A percentile compares a stretch with the other conserved stretches of the same genome.
Evolutionary conservation across 345 rosid genomes (phyloP).

Genomic region (Salix koriyanagi): DNA sequence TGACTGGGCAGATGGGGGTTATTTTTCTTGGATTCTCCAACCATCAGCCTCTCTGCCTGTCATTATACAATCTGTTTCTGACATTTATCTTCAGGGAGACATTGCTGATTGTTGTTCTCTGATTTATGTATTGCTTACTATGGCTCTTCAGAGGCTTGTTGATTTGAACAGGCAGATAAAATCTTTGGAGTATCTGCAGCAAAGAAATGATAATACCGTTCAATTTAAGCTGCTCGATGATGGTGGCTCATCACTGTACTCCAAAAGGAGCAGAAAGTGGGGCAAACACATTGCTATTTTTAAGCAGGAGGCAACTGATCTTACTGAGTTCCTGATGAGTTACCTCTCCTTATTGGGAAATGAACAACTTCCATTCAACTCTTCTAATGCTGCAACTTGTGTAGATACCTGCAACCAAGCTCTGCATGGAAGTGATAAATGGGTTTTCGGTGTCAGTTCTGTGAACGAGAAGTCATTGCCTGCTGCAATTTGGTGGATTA

Average conservation of each 20-base stretch:
- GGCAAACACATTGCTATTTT: slow-evolving; percentile 38
- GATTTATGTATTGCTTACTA: slow-evolving; percentile 49
- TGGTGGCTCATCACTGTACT: slow-evolving; percentile 17
- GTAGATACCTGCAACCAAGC: slow-evolving; percentile 18
- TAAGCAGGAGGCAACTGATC: slow-evolving; percentile 69
- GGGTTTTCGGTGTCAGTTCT: slow-evolving; percentile 54
- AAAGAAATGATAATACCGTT: slow-evolving; percentile 35
- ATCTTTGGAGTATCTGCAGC: slow-evolving; percentile 56
- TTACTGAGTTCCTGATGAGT: slow-evolving; percentile 53
- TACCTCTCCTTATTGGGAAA: slow-evolving; percentile 36
- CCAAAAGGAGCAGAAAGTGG: slow-evolving; percentile 40
- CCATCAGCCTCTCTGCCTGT: slow-evolving; percentile 62
- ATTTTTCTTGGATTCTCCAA: slow-evolving; percentile 68
- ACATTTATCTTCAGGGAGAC: slow-evolving; percentile 38
- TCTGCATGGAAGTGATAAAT: slow-evolving; percentile 32
- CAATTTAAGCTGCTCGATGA: slow-evolving; percentile 42
- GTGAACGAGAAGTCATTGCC: slow-evolving; percentile 53
- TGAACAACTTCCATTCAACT: slow-evolving; percentile 24
- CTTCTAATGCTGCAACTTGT: slow-evolving; percentile 16
- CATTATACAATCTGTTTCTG: slow-evolving; percentile 49
- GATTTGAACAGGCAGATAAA: slow-evolving; percentile 78
- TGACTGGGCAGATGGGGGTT: slow-evolving; percentile 57
- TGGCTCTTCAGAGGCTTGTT: slow-evolving; percentile 77
- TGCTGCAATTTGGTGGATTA: slow-evolving; percentile 65
- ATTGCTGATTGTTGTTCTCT: slow-evolving; percentile 48